Conservation (phyloP, 2,329 filamentous ascomycete species). For the Fusarium nelsonii region DNA sequence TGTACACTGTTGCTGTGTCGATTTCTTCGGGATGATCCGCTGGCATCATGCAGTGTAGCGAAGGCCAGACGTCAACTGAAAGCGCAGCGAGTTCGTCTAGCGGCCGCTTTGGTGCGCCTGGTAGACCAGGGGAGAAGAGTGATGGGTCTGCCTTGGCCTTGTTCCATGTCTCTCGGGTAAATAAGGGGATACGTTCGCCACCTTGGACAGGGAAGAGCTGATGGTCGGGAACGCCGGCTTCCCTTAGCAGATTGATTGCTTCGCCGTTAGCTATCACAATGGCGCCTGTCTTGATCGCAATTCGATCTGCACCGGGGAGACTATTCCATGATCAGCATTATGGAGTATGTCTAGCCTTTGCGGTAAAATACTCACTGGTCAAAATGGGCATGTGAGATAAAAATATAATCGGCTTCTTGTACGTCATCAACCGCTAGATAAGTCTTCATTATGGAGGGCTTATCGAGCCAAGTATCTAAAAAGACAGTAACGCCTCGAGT, state of each 20-base stretch:
- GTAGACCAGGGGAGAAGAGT: rapidly evolving
- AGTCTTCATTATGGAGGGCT: neutral
- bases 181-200: neutral
- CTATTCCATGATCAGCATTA: neutral
- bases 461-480: neutral
- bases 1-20: neutral
- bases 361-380: neutral
- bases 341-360: rapidly evolving
- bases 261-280: slow-evolving; percentile 6
- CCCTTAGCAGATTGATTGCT: neutral
- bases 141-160: neutral
- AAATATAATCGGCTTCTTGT: neutral
- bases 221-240: neutral
- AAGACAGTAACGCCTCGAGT: neutral
- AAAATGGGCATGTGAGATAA: neutral
- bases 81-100: neutral
- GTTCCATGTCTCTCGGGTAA: neutral
- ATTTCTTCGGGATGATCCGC: neutral
- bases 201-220: neutral
- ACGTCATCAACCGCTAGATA: neutral
- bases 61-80: neutral
- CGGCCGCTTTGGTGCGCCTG: neutral
- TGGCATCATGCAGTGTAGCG: neutral
- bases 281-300: slow-evolving; percentile 6
- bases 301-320: slow-evolving; percentile 7